Evolutionary conservation across 805 yeast genomes (phyloP).

Genomic region (Saturnispora silvae): DNA sequence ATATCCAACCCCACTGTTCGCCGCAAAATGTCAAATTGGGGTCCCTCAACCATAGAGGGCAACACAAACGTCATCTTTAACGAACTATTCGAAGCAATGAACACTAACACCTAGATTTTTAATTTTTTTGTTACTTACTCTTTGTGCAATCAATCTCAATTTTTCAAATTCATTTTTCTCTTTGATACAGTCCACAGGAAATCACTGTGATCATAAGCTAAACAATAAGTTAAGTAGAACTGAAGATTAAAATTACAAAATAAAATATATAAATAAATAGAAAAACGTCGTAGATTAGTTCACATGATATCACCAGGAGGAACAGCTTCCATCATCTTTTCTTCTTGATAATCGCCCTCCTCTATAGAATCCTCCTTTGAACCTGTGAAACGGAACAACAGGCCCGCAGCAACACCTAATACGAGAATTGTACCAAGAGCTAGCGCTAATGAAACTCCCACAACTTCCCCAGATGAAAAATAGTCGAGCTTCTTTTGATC

Average conservation of each 20-base stretch:
- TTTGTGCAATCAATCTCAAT: neutral
- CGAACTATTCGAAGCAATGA: too few species aligned
- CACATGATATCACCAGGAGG: conserved; percentile 33
- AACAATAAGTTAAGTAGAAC: too few species aligned
- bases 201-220: too few species aligned
- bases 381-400: conserved; percentile 25
- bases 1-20: conserved; percentile 16
- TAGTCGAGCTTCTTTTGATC: conserved; percentile 4
- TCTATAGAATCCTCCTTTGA: conserved; percentile 29
- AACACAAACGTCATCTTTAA: neutral
- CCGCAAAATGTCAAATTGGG: neutral
- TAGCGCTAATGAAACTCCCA: conserved; percentile 56
- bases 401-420: conserved; percentile 31
- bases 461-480: conserved; percentile 52
- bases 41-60: neutral
- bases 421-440: conserved; percentile 43
- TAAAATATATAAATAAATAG: too few species aligned
- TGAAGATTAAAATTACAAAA: neutral
- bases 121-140: too few species aligned
- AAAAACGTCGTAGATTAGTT: too few species aligned
- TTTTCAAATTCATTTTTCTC: neutral
- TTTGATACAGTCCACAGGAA: neutral
- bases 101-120: too few species aligned
- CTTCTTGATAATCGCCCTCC: conserved; percentile 39
- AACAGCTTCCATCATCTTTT: conserved; percentile 49